Evolutionary conservation across 2,329 filamentous ascomycete species (phyloP).

Genomic region (Clarireedia monteithiana): DNA sequence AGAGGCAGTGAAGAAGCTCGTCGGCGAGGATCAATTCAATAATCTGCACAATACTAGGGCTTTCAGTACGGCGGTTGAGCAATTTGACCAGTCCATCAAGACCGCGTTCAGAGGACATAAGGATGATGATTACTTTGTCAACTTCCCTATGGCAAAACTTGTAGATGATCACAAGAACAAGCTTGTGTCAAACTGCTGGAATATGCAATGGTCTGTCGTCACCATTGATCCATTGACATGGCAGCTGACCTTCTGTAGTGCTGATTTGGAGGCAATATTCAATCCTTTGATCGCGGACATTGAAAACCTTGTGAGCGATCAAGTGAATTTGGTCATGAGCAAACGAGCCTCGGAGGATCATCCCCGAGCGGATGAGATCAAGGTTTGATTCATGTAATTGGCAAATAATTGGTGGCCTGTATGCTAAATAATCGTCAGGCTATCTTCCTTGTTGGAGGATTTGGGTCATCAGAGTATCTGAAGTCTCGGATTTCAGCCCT

Average conservation of each 20-base stretch:
- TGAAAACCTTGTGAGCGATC: slow-evolving; percentile 35
- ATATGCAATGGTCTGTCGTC: slow-evolving; percentile 17
- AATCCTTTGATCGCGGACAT: slow-evolving; percentile 34
- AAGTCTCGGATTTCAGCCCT: slow-evolving; percentile 34
- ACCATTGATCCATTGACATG: no score
- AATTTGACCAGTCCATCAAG: slow-evolving; percentile 30
- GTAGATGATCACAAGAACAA: slow-evolving; percentile 18
- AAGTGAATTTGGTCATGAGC: slow-evolving; percentile 36
- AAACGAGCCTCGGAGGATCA: slow-evolving; percentile 29
- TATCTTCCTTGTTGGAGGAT: slow-evolving; percentile 22
- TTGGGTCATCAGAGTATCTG: slow-evolving; percentile 19
- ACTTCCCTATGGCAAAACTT: slow-evolving; percentile 23
- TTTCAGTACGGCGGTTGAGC: slow-evolving; percentile 23
- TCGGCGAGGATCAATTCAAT: slow-evolving; percentile 25
- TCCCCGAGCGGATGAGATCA: slow-evolving; percentile 34
- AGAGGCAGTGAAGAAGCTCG: slow-evolving; percentile 16
- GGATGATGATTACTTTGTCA: slow-evolving; percentile 23
- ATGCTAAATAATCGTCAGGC: not conserved
- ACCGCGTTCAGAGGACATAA: slow-evolving; percentile 17
- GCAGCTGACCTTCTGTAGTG: not conserved
- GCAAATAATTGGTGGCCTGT: slow-evolving; percentile 8
- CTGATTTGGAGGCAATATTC: slow-evolving; percentile 48
- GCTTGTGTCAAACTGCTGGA: slow-evolving; percentile 15
- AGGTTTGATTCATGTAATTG: slow-evolving; percentile 27
- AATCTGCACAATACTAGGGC: slow-evolving; percentile 21